These are phyloP conservation scores for Yarrowia sp. DNA, from an alignment of 805 yeast species.

Conservation along the genomic window DNA sequence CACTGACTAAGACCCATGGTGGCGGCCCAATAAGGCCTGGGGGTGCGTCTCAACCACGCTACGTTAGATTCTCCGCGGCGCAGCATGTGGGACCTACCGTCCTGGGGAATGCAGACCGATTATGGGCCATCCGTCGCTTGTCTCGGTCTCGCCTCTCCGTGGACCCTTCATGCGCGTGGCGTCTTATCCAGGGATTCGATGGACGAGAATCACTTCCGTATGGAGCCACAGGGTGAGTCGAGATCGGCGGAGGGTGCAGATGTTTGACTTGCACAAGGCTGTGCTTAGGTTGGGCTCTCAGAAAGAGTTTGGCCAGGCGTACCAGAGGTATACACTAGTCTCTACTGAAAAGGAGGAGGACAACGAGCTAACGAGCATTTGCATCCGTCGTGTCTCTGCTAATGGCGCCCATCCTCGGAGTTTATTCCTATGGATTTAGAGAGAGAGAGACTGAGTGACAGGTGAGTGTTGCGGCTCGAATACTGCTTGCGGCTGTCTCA, in stretches of 20 bases:
- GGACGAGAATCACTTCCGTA: conserved; percentile 4
- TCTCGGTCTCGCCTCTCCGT: background rate
- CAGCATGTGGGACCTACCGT: background rate
- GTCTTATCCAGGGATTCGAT: conserved; percentile 33
- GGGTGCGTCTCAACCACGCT: background rate
- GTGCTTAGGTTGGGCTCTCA: conserved; percentile 11
- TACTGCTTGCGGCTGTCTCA: too few relatives aligned
- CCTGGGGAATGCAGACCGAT: too few relatives aligned
- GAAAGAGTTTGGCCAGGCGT: background rate
- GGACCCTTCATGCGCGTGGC: conserved; percentile 37
- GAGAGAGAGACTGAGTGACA: too few relatives aligned
- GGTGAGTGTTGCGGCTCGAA: background rate
- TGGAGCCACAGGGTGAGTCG: conserved; percentile 18
- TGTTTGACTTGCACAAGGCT: conserved; percentile 5
- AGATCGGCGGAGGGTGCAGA: conserved; percentile 1
- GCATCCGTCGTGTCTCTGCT: conserved; percentile 10
- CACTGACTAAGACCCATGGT: background rate
- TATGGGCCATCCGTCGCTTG: too few relatives aligned
- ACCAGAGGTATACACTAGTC: background rate
- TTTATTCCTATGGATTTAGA: background rate
- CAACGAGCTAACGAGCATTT: background rate
- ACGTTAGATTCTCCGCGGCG: background rate
- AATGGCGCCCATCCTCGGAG: background rate
- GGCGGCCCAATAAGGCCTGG: background rate
- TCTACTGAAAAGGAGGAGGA: conserved; percentile 19